Base-by-base conservation (phyloP, 1,284 basidiomycete genomes). In the Pisolithus thermaeus region DNA sequence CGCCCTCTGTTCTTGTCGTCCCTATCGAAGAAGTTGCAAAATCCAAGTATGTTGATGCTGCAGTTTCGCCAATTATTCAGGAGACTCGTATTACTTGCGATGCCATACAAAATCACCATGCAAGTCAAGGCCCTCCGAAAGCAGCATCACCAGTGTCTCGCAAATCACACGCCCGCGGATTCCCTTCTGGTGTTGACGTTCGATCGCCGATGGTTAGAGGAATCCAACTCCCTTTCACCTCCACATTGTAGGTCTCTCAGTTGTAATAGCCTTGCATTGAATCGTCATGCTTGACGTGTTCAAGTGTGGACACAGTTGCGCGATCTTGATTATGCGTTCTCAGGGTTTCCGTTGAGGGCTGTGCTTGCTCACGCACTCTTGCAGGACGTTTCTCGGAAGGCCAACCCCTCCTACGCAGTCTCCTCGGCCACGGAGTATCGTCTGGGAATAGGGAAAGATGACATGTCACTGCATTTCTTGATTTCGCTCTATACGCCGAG, bases 201-300 rank as follows among this genome's bases (percentile, higher is more conserved):
- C 64, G 64, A 46, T 65, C 64, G 39, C 67, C 64, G 22, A 56
- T 65, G 41, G 46, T 39, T 40, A 61, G 46, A 39, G 56, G 66
- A 11, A 55, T 57, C 4, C 55, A 54, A 49, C 11, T 69, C 30
- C 64, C 64, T 40, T 48, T 52, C 28, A 52, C 47, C 25, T 35
- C 45, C 9, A 22, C 47, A 45, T 57, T 55, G 64, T 65, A 50
- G 65, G 67, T 64, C 37, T 27, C 18, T 36, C 39, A 46, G 11
- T 27, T 27, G 18, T 9, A 23, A 41, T 52, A 46, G 4, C n/a
- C 20, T 36, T 11, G 38, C 16, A 16, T 18, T 22, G 39, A 41
- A 52, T 53, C 27, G 49, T 56, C 27, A 7, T 23, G 25, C 42
- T 43, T 28, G 25, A 43, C 25, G 42, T 20, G 27, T 27, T 30